Base-by-base conservation (phyloP, 2,329 filamentous ascomycete species). In the Chaetomiaceae sp. region DNA sequence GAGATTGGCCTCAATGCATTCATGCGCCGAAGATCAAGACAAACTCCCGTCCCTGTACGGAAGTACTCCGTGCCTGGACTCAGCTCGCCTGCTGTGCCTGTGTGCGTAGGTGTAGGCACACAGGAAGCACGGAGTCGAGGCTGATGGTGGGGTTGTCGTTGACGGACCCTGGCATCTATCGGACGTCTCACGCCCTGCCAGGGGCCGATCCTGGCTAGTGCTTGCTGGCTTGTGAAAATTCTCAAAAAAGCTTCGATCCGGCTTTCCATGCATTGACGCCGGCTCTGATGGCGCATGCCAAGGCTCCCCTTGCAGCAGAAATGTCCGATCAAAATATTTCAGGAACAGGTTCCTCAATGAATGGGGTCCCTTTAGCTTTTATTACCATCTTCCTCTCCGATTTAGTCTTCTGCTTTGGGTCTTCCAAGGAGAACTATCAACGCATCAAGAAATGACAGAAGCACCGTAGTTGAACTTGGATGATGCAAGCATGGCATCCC, bases 1-100 rank as follows among this genome's bases (percentile, higher is more conserved):
- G 54, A 63, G 53, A 62, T 62, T 63, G 51, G 46, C 31, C 37
- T 56, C 48, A 58, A 63, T 63, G 61, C 61, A 48, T 63, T 61
- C 45, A 63, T 63, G 61, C 61, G 50, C 46, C 35, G 19, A 47
- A 35, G 19, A 27, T 19, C 37, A 42, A 12, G 45, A 14, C 13
- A n/a, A n/a, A n/a, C n/a, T n/a, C n/a, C n/a, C n/a, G n/a, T n/a
- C n/a, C n/a, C n/a, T n/a, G n/a, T n/a, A n/a, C n/a, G n/a, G n/a
- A n/a, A n/a, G n/a, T n/a, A n/a, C n/a, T n/a, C n/a, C n/a, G n/a
- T n/a, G n/a, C n/a, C n/a, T n/a, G n/a, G n/a, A n/a, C n/a, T n/a
- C n/a, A n/a, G n/a, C n/a, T n/a, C n/a, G n/a, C n/a, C n/a, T n/a
- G n/a, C n/a, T n/a, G n/a, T n/a, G n/a, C n/a, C n/a, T n/a, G n/a